A percentile compares a stretch with the other conserved stretches of the same genome.
Conservation (phyloP, 1,139 yeast genomes). For the Suzukiozyma palmioleophila region DNA sequence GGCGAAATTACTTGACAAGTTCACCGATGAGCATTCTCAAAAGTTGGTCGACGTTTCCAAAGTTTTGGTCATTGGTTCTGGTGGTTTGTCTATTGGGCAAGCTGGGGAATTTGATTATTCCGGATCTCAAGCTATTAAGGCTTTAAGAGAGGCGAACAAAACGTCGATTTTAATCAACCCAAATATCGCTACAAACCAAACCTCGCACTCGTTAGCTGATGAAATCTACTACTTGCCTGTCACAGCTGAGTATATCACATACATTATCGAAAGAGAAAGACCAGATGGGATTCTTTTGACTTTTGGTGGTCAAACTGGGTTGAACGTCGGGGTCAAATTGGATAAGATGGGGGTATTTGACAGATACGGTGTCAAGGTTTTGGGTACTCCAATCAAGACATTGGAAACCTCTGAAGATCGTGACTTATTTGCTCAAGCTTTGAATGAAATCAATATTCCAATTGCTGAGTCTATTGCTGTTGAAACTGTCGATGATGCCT, state of each 20-base stretch:
- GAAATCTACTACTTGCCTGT: conserved; percentile 94
- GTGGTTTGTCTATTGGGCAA: conserved; percentile 97
- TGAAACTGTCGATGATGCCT: conserved; percentile 87
- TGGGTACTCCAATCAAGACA: conserved; percentile 96
- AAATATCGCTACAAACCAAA: conserved; percentile 95
- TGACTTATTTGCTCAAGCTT: conserved; percentile 90
- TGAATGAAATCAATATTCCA: conserved; percentile 89
- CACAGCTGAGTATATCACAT: conserved; percentile 90
- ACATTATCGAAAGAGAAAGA: conserved; percentile 89
- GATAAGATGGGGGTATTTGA: conserved; percentile 93
- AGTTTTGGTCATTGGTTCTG: conserved; percentile 93
- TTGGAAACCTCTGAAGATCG: conserved; percentile 96
- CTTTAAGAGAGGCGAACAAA: conserved; percentile 85
- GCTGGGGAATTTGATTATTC: conserved; percentile 99
- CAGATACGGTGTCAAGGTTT: conserved; percentile 85
- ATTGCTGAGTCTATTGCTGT: conserved; percentile 97
- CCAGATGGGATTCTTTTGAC: conserved; percentile 95
- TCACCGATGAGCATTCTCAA: conserved; percentile 2
- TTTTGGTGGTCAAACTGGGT: conserved; percentile 97
- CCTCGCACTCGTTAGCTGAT: conserved; percentile 93
- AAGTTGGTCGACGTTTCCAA: conserved; percentile 79
- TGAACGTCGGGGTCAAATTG: conserved; percentile 91
- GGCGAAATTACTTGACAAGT: conserved; percentile 1
- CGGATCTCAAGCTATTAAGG: conserved; percentile 97
- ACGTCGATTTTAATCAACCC: conserved; percentile 88